These are phyloP conservation scores for Apiospora arundinis DNA, from an alignment of 2,329 filamentous ascomycete genomes.

Conservation along the genomic window DNA sequence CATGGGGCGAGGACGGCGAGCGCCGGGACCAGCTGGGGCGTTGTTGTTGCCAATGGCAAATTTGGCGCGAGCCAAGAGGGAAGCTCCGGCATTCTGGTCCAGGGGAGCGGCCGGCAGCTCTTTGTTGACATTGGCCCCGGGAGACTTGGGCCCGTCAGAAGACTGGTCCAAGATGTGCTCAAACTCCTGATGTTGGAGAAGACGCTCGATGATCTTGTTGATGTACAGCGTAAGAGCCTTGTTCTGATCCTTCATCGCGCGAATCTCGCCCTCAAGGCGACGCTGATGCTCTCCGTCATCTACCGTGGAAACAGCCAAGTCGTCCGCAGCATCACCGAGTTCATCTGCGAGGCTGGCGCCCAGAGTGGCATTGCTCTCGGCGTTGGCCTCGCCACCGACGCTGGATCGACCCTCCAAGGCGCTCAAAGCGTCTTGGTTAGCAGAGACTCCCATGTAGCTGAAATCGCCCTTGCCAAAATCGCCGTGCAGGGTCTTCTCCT, in stretches of 20 bases:
- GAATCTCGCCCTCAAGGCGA: constrained; percentile 79
- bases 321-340: constrained; percentile 70
- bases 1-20: constrained; percentile 57
- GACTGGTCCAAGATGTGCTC: constrained; percentile 91
- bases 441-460: constrained; percentile 66
- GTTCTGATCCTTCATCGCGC: constrained; percentile 87
- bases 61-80: constrained; percentile 67
- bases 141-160: constrained; percentile 61
- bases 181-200: constrained; percentile 93
- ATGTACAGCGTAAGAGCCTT: constrained; percentile 97
- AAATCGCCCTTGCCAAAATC: constrained; percentile 87
- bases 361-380: constrained; percentile 35
- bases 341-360: constrained; percentile 82
- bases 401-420: constrained; percentile 63
- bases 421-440: constrained; percentile 69
- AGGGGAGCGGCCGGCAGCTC: constrained; percentile 79
- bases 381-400: constrained; percentile 34
- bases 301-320: constrained; percentile 63
- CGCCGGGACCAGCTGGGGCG: constrained; percentile 33
- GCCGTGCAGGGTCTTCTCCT: constrained; percentile 93
- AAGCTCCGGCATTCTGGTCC: constrained; percentile 55
- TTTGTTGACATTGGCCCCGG: constrained; percentile 70
- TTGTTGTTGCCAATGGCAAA: constrained; percentile 39
- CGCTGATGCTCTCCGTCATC: constrained; percentile 67
- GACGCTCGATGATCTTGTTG: constrained; percentile 97